Percentiles rank a stretch among this genome's conserved stretches.
Conservation (phyloP, 495 filamentous ascomycete species). For the Penicillium samsonianum region DNA sequence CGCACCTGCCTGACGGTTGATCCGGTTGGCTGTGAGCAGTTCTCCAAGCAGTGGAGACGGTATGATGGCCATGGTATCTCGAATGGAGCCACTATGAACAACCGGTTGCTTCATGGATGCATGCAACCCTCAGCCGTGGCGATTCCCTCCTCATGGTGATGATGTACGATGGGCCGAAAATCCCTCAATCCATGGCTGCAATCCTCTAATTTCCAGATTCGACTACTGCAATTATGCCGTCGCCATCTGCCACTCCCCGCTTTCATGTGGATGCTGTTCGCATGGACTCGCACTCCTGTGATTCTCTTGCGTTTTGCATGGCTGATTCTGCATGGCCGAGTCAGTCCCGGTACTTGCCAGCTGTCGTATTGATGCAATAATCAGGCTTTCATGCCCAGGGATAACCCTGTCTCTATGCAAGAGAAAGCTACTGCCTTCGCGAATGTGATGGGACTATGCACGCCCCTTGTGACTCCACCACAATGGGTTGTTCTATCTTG, state of each 20-base stretch:
- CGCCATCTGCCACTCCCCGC: constrained; percentile 39
- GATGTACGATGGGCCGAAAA: constrained; percentile 41
- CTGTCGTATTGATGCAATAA: constrained; percentile 44
- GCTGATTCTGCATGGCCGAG: constrained; percentile 44
- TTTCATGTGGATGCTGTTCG: constrained; percentile 36
- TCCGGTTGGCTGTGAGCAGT: constrained; percentile 40
- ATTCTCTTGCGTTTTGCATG: constrained; percentile 35
- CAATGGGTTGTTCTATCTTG: constrained; percentile 16
- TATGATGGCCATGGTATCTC: constrained; percentile 39
- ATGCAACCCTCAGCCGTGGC: constrained; percentile 46
- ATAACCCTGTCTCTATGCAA: constrained; percentile 34
- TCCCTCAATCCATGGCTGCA: constrained; percentile 43
- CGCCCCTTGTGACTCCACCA: constrained; percentile 26
- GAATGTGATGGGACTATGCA: constrained; percentile 27
- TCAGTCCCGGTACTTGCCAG: constrained; percentile 40
- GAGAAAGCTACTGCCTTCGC: constrained; percentile 21
- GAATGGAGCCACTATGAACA: constrained; percentile 38
- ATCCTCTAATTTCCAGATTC: constrained; percentile 29
- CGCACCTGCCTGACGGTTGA: constrained; percentile 31
- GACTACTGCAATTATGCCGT: constrained; percentile 40
- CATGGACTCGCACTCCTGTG: constrained; percentile 30
- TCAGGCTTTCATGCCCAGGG: constrained; percentile 30
- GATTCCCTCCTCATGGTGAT: constrained; percentile 31
- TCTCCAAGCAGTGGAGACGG: constrained; percentile 41
- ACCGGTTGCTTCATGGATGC: constrained; percentile 45